Percentiles rank a stretch among this genome's conserved stretches.
These are phyloP conservation scores for Ophiostoma perfectum DNA, from an alignment of 2,329 filamentous ascomycete genomes.

Conservation along the genomic window DNA sequence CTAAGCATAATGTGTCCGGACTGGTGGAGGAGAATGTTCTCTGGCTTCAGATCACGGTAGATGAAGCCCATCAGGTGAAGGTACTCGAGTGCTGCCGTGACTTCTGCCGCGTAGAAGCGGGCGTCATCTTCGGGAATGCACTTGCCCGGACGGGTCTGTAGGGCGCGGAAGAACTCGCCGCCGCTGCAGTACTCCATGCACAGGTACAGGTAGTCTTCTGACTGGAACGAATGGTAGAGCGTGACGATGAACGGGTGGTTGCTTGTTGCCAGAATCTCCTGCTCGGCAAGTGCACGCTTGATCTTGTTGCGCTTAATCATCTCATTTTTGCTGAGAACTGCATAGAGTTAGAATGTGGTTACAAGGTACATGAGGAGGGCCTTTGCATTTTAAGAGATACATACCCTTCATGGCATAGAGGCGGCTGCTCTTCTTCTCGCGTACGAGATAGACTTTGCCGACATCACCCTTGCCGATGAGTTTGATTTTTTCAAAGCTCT, in stretches of 20 bases:
- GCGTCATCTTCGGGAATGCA: constrained; percentile 96
- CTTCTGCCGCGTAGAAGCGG: constrained; percentile 94
- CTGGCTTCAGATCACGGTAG: constrained; percentile 94
- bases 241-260: constrained; percentile 99
- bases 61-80: constrained; percentile 99
- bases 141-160: constrained; percentile 94
- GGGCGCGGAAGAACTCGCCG: constrained; percentile 93
- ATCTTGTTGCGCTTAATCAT: constrained; percentile 99
- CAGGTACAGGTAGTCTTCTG: constrained; percentile 96
- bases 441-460: constrained; percentile 93
- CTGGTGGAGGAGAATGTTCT: constrained; percentile 96
- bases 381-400: too few species aligned
- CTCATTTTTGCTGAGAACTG: constrained; percentile 90
- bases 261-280: constrained; percentile 95
- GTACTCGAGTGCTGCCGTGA: constrained; percentile 93
- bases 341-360: neutral
- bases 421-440: constrained; percentile 94
- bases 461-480: constrained; percentile 98
- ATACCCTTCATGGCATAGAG: constrained; percentile 87
- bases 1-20: constrained; percentile 99
- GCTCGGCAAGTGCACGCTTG: constrained; percentile 93
- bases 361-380: too few species aligned
- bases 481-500: constrained; percentile 99
- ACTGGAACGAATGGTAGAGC: constrained; percentile 97
- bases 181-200: constrained; percentile 99